Evolutionary conservation across 352 stramenopile genomes (phyloP).

Genomic region (Globisporangium nunn): DNA sequence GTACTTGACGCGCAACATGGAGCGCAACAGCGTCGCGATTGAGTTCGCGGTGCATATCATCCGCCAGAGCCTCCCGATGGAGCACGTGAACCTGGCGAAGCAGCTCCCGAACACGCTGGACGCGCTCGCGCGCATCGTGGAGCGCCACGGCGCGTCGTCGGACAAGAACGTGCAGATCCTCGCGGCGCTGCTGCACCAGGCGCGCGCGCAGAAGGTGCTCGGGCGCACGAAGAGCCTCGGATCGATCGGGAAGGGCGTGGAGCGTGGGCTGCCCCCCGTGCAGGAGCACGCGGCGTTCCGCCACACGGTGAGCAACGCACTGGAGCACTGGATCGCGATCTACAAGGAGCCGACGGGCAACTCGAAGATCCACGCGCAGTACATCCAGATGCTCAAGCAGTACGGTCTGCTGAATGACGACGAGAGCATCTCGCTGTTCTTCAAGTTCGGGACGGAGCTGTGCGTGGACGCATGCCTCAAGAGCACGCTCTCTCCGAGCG

Average conservation of each 20-base stretch:
- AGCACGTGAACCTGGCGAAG: constrained; percentile 87
- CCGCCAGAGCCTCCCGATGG: constrained; percentile 86
- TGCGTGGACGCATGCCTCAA: constrained; percentile 96
- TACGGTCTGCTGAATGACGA: constrained; percentile 95
- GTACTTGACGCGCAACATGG: constrained; percentile 93
- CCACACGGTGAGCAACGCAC: constrained; percentile 86
- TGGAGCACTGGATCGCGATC: constrained; percentile 98
- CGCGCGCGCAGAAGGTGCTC: constrained; percentile 44
- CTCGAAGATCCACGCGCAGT: constrained; percentile 95
- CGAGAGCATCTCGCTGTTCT: constrained; percentile 96
- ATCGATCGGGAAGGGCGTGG: constrained; percentile 34
- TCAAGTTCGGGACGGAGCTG: constrained; percentile 95
- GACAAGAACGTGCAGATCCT: constrained; percentile 88
- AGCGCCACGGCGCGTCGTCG: constrained; percentile 61
- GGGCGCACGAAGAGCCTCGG: constrained; percentile 40
- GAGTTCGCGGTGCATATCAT: constrained; percentile 97
- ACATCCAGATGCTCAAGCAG: constrained; percentile 95
- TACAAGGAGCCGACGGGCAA: constrained; percentile 90
- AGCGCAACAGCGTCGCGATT: constrained; percentile 92
- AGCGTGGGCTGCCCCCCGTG: constrained; percentile 26
- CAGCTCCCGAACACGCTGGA: constrained; percentile 93
- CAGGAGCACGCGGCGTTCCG: constrained; percentile 79
- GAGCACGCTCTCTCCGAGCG: constrained; percentile 34
- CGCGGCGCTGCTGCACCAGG: constrained; percentile 70
- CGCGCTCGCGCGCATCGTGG: constrained; percentile 79